Conservation (phyloP, 2,329 filamentous ascomycete genomes). For the Eutypa lata region DNA sequence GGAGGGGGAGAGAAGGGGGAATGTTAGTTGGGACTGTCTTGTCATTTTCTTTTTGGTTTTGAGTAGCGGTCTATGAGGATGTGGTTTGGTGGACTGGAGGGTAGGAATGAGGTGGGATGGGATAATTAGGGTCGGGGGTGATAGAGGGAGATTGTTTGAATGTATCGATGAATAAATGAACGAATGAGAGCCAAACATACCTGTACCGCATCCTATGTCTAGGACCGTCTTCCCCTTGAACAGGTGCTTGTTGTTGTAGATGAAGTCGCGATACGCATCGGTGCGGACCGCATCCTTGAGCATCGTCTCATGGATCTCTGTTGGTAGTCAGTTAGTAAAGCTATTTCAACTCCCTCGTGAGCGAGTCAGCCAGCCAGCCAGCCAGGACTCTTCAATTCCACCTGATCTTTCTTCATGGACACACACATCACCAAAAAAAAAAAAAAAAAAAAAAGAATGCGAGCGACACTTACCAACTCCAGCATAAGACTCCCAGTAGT, state of each 20-base stretch:
- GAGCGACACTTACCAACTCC: slow-evolving; percentile 57
- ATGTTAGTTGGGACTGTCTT: no score
- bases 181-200: slow-evolving; percentile 38
- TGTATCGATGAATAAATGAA: no score
- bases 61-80: no score
- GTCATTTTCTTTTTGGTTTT: no score
- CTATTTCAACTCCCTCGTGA: no score
- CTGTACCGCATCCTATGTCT: slow-evolving; percentile 83
- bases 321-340: not conserved
- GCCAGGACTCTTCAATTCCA: no score
- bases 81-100: no score
- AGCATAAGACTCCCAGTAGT: slow-evolving; percentile 62
- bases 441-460: not conserved
- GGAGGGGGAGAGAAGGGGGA: not conserved
- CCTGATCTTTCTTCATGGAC: no score
- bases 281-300: slow-evolving; percentile 86
- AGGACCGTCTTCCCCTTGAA: slow-evolving; percentile 85
- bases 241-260: slow-evolving; percentile 84
- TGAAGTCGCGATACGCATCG: slow-evolving; percentile 90
- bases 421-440: not conserved
- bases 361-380: no score
- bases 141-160: no score
- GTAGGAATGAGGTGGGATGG: not conserved
- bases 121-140: no score
- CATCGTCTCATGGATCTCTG: slow-evolving; percentile 94